These are phyloP conservation scores for Plasmodium falciparum DNA, from an alignment of 169 alveolate species.

Conservation along the genomic window DNA sequence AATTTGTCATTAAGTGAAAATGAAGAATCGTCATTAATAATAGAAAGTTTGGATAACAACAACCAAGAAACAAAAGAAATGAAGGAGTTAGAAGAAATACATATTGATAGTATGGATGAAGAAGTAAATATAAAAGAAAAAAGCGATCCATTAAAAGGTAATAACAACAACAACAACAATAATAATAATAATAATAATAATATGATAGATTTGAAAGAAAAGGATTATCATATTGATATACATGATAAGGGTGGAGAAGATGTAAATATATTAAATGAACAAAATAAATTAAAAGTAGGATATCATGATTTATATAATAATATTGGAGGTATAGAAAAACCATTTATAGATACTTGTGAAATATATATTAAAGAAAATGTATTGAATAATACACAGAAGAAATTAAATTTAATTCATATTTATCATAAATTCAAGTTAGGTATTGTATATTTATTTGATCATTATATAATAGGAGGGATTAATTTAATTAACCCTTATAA, in stretches of 20 bases:
- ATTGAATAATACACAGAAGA: neutral
- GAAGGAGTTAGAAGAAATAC: neutral
- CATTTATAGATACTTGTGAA: conserved; percentile 36
- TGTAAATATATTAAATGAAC: neutral
- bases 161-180: too few relatives aligned
- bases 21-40: neutral
- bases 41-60: conserved; percentile 5
- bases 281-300: neutral
- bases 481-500: conserved; percentile 50
- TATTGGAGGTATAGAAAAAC: conserved; percentile 10
- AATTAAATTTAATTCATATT: neutral
- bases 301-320: neutral
- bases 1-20: conserved; percentile 39
- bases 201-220: neutral
- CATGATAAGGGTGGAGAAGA: neutral
- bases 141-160: neutral
- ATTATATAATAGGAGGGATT: conserved; percentile 56
- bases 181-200: too few relatives aligned
- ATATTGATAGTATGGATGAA: neutral
- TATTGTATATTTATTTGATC: conserved; percentile 37
- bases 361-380: conserved; percentile 42
- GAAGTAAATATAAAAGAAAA: neutral
- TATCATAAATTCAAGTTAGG: conserved; percentile 19
- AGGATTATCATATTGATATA: too few relatives aligned
- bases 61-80: neutral